Conservation (phyloP, 352 stramenopile genomes). For the Phytophthora meadii region DNA sequence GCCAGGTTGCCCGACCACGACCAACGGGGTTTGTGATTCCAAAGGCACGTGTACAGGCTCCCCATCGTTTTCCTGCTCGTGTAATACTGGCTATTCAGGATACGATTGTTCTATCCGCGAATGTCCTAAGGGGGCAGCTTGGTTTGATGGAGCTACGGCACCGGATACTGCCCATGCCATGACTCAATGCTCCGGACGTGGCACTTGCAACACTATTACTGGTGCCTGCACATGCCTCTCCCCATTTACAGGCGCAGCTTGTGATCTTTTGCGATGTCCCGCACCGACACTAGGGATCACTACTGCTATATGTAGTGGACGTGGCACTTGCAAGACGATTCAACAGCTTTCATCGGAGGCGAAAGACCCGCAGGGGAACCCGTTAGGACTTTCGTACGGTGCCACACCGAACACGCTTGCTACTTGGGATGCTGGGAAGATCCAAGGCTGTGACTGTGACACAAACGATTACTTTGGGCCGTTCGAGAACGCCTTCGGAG, state of each 20-base stretch:
- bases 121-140: slow-evolving; percentile 61
- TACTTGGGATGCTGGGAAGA: slow-evolving; percentile 88
- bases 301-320: slow-evolving; percentile 61
- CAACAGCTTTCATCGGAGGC: slow-evolving; percentile 59
- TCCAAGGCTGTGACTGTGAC: slow-evolving; percentile 83
- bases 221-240: slow-evolving; percentile 68
- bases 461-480: slow-evolving; percentile 73
- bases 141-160: slow-evolving; percentile 71
- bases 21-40: slow-evolving; percentile 46
- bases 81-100: slow-evolving; percentile 64
- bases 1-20: slow-evolving; percentile 45
- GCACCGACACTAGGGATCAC: slow-evolving; percentile 5
- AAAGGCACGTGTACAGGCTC: slow-evolving; percentile 48
- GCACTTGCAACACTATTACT: slow-evolving; percentile 56
- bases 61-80: slow-evolving; percentile 64
- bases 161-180: slow-evolving; percentile 59
- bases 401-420: slow-evolving; percentile 57
- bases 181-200: slow-evolving; percentile 60
- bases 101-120: slow-evolving; percentile 62
- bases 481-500: slow-evolving; percentile 61
- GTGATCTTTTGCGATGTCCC: slow-evolving; percentile 68
- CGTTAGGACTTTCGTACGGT: slow-evolving; percentile 67
- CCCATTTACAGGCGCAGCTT: slow-evolving; percentile 84
- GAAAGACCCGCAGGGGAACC: slow-evolving; percentile 44
- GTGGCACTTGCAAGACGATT: slow-evolving; percentile 83